These are phyloP conservation scores for Iberis amara DNA, from an alignment of 441 rosid genomes.

Conservation along the genomic window DNA sequence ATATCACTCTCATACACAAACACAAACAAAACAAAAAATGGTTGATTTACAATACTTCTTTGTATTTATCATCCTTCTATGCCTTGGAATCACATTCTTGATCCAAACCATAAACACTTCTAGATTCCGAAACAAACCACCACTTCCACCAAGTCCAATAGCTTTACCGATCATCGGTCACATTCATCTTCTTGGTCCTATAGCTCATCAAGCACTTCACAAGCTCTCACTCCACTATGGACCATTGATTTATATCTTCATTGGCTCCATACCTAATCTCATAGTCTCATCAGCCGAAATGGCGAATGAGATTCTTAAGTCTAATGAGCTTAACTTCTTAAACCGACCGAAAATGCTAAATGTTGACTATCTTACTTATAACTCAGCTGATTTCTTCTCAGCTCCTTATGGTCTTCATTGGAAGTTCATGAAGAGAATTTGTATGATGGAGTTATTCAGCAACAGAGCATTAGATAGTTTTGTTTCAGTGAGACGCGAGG, in stretches of 20 bases:
- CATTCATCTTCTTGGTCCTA: conserved; percentile 35
- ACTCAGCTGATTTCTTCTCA: conserved; percentile 54
- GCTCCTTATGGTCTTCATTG: conserved; percentile 55
- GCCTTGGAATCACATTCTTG: conserved; percentile 19
- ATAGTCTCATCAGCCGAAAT: conserved; percentile 35
- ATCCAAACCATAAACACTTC: conserved; percentile 9
- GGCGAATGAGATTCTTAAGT: conserved; percentile 39
- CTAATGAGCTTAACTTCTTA: conserved; percentile 45
- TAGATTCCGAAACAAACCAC: conserved; percentile 10
- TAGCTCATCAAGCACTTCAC: conserved; percentile 32
- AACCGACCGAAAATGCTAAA: conserved; percentile 49
- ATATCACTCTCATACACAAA: conserved; percentile 3
- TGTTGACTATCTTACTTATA: conserved; percentile 63
- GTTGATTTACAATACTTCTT: conserved; percentile 16
- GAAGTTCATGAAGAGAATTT: conserved; percentile 70
- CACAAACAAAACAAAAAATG: conserved; percentile 15
- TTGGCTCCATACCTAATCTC: conserved; percentile 31
- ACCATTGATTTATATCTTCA: conserved; percentile 38
- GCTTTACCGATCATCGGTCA: conserved; percentile 44
- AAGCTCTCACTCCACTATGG: conserved; percentile 31
- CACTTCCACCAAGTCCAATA: conserved; percentile 43
- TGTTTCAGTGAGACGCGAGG: conserved; percentile 42
- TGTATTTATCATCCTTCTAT: conserved; percentile 17
- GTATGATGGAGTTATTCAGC: conserved; percentile 60
- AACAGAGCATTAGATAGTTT: conserved; percentile 42